Evolutionary conservation across 306 rosid genomes (phyloP), one percentile per base, ranked within the genome.

Genomic region (Sophora flavescens): DNA sequence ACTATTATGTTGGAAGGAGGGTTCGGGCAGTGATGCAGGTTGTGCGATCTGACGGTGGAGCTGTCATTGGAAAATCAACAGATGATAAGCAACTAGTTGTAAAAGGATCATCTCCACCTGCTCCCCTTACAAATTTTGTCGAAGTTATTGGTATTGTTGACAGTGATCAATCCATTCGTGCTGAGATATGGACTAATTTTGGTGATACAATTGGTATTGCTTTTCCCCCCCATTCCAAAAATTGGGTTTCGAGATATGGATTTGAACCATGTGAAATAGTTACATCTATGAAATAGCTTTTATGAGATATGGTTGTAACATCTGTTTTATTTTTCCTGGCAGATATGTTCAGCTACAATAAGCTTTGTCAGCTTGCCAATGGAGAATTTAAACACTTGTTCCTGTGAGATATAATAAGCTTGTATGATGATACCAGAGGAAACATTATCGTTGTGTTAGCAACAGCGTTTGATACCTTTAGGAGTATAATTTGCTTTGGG

Each of bases 71-170:
- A 77, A 89, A 86, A 32, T 89, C 96, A 68, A 88, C 97, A 0
- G 99, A 95, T 80, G 97, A 84, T 52, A 82, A 79, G 56, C 89
- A 92, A 78, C 30, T 95, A 38, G 61, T 80, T 64, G 90, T 92
- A 18, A 91, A 86, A 80, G 93, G 97, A 66, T 64, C 80, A 52
- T 77, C 85, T 17, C 88, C 96, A 30, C 74, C 87, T 0, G 41
- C 62, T 15, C 72, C 89, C 75, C 92, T 77, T 59, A 83, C 92
- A 42, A 91, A 11, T 51, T 95, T 84, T 83, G 89, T 95, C 4
- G 97, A 95, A 86, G 97, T 95, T 77, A 76, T 92, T 73, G 99
- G 99, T 13, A 75, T 89, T 78, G 97, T 91, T 81, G 93, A 88
- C 61, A 57, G 80, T 67, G 97, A 95, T 16, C 90, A 82, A 68